Base-by-base conservation (phyloP, 2,329 filamentous ascomycete genomes). In the Colletotrichum costaricense region DNA sequence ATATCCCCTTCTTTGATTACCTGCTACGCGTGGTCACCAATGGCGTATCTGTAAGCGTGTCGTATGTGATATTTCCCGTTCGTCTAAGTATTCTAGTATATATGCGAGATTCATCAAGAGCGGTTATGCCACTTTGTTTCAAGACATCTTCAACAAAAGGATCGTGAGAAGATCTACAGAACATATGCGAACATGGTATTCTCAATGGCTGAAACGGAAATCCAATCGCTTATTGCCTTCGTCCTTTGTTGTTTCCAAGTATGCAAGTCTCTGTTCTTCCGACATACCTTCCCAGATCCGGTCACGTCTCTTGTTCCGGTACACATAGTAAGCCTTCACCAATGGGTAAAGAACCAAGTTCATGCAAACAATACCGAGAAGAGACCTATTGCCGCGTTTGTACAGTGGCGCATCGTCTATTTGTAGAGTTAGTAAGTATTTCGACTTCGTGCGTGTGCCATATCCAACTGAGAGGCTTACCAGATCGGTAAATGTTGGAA, bases 321-420 rank as follows among this genome's bases (percentile, higher is more conserved):
- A 78, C 6, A 82, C 76, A 69, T 84, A 79, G 75, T 81, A 83
- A 0, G 56, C 56, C 77, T 82, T 82, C 9, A 80, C 78, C 4
- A 78, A 30, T 1, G 78, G 30, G 52, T 81, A 81, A 16, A 82
- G 62, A 1, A 76, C 75, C 22, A 81, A 77, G 58, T 83, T 82
- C 75, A 79, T 78, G 63, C 77, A 78, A 19, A 76, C 81, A n/a
- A 91, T 82, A 0, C 76, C 86, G n/a, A 92, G 83, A 1, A 92
- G 78, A 0, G 86, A 83, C 55, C 83, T 85, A 76, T 92, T 92
- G 1, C 89, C 90, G 0, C 85, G 83, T 6, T 83, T 80, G 75
- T 92, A 92, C 4, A 84, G 80, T 0, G 89, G 89, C 14, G 76
- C 76, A 33, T 83, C 82, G 16, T 83, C 81, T 78, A 22, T 3